Evolutionary conservation across 352 stramenopile species (phyloP), one percentile per base, ranked within the genome.

Genomic region (Phytophthora megakarya): DNA sequence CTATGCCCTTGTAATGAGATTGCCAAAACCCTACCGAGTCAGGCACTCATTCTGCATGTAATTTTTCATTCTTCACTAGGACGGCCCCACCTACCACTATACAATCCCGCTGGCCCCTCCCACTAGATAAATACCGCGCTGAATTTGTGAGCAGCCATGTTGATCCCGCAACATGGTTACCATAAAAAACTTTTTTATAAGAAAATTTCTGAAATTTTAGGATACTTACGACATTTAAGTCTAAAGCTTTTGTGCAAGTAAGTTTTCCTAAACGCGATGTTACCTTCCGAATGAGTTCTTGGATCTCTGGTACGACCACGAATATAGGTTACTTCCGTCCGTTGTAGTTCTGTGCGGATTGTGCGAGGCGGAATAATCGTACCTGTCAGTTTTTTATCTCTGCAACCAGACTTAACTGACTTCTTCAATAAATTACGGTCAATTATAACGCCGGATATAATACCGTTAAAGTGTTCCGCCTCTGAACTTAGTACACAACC

Each of bases 391-490:
- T n/a, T n/a, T n/a, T n/a, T n/a, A n/a, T n/a, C n/a, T n/a, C n/a
- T n/a, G n/a, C n/a, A n/a, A 2, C 10, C n/a, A 60, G 19, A 60
- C 26, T 25, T 32, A 1, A 19, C 33, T 15, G 28, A 15, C 13
- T 60, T 60, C 5, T 11, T 3, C 21, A 8, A 35, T 44, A 60
- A 60, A 60, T 60, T 60, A 43, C 19, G 28, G 38, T 49, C 37
- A 42, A 43, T 38, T 42, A 59, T 44, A 19, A n/a, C n/a, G n/a
- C n/a, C n/a, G n/a, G n/a, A n/a, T n/a, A n/a, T n/a, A n/a, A n/a
- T n/a, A n/a, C n/a, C 32, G 5, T 50, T 28, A 12, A 23, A 39
- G 12, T 49, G 19, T 50, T 43, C 39, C 15, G 25, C 51, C 51
- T 50, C 51, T 4, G 51, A 44, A 18, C 39, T 50, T n/a, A n/a